Conservation (phyloP, 2,329 filamentous ascomycete species). For the Rhynchosporium agropyri region DNA sequence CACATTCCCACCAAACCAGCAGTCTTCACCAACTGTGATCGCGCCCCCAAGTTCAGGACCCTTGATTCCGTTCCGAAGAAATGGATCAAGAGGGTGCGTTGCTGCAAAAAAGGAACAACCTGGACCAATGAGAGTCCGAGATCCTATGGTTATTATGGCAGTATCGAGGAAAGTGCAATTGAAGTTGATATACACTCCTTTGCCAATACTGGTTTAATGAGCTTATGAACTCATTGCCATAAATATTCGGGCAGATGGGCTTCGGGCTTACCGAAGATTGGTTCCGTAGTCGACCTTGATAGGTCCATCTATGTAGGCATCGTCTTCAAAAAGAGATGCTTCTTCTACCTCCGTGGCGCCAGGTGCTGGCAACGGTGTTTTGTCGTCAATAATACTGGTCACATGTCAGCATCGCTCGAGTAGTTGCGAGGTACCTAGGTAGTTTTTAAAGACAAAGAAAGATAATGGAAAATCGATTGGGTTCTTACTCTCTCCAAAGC, state of each 20-base stretch:
- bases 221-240: constrained; percentile 2
- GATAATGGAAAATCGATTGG: constrained; percentile 7
- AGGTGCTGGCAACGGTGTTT: constrained; percentile 62
- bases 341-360: constrained; percentile 63
- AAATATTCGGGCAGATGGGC: neutral
- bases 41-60: constrained; percentile 76
- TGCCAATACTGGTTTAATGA: constrained; percentile 54
- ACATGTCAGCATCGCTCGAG: constrained; percentile 21
- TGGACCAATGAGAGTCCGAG: constrained; percentile 76
- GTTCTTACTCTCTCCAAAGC: constrained; percentile 70
- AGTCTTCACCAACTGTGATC: constrained; percentile 78
- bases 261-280: constrained; percentile 59
- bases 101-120: constrained; percentile 77
- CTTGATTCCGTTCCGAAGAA: constrained; percentile 69
- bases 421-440: neutral
- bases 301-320: constrained; percentile 71
- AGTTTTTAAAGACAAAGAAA: constrained; percentile 8
- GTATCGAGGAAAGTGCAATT: constrained; percentile 79
- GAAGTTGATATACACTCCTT: constrained; percentile 74
- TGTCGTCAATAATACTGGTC: constrained; percentile 63
- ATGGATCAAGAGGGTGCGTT: constrained; percentile 76
- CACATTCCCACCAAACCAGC: constrained; percentile 75
- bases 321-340: constrained; percentile 61
- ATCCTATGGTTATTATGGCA: constrained; percentile 72
- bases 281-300: constrained; percentile 77